phyloP scores from a whole-genome alignment of 139 green algal genomes.

The Astrephomene gubernaculifera region DNA sequence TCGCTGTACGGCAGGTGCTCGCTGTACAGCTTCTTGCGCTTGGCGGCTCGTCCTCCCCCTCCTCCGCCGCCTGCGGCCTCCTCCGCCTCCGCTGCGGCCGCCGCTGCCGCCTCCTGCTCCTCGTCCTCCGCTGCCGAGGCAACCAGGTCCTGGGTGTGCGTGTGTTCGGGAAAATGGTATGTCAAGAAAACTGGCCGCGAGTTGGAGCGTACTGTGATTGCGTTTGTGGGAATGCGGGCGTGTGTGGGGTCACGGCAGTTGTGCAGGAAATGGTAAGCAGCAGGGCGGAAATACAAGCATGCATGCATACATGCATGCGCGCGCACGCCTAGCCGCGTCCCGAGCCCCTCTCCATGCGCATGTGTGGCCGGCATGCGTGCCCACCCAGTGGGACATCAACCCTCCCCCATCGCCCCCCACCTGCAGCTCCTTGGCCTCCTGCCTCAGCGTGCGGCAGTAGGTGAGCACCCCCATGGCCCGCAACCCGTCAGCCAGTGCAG shows the following conservation, averaged over 20 bases:
- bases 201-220: too few relatives aligned
- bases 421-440: slow-evolving; percentile 52
- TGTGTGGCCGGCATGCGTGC: too few relatives aligned
- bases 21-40: slow-evolving; percentile 81
- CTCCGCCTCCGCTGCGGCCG: background rate
- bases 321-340: too few relatives aligned
- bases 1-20: slow-evolving; percentile 83
- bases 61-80: background rate
- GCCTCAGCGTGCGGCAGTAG: slow-evolving; percentile 54
- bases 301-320: too few relatives aligned
- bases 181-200: too few relatives aligned
- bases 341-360: too few relatives aligned
- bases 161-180: too few relatives aligned
- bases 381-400: background rate
- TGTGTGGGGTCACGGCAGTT: too few relatives aligned
- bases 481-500: slow-evolving; percentile 75
- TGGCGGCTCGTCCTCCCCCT: slow-evolving; percentile 54
- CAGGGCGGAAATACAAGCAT: too few relatives aligned
- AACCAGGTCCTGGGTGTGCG: slow-evolving; percentile 39
- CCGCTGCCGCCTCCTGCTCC: slow-evolving; percentile 27
- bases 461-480: slow-evolving; percentile 62
- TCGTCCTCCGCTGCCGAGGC: slow-evolving; percentile 27
- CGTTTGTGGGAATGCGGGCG: too few relatives aligned
- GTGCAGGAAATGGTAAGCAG: too few relatives aligned
- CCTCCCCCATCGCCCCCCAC: background rate